Conservation (phyloP, 345 rosid species). For the Arabidopsis arenosa region DNA sequence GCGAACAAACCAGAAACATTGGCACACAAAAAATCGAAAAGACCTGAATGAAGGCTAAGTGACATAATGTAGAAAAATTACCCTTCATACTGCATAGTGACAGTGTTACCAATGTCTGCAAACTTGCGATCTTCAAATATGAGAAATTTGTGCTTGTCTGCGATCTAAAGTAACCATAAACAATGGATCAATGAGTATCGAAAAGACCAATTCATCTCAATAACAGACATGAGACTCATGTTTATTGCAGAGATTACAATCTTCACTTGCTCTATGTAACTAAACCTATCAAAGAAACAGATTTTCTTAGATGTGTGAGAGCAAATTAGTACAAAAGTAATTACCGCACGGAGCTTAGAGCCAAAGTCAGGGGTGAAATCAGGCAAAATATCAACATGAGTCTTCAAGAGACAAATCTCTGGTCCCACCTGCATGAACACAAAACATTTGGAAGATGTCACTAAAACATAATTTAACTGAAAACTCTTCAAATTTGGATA, state of each 20-base stretch:
- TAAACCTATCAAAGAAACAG: constrained; percentile 3
- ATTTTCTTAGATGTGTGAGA: background rate
- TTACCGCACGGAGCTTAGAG: constrained; percentile 81
- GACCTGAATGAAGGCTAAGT: constrained; percentile 5
- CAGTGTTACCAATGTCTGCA: constrained; percentile 99
- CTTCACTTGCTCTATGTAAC: background rate
- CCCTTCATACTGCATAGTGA: constrained; percentile 99
- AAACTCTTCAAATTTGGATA: background rate
- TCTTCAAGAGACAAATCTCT: constrained; percentile 91
- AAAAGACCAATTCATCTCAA: background rate
- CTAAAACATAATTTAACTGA: background rate
- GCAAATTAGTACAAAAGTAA: background rate
- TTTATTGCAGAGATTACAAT: background rate
- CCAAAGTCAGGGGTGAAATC: constrained; percentile 96
- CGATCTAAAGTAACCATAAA: constrained; percentile 57
- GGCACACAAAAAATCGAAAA: background rate
- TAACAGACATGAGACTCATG: background rate
- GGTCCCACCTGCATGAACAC: constrained; percentile 78
- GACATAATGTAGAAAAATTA: constrained; percentile 29
- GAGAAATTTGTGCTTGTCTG: constrained; percentile 83
- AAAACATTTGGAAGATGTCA: constrained; percentile 15
- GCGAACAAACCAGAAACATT: constrained; percentile 24
- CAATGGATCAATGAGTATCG: constrained; percentile 14
- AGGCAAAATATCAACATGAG: constrained; percentile 94
- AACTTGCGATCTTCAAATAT: constrained; percentile 97